A percentile compares a stretch with the other conserved stretches of the same genome.
These are phyloP conservation scores for Pleoardoris graminearum DNA, from an alignment of 2,329 filamentous ascomycete genomes.

Conservation along the genomic window DNA sequence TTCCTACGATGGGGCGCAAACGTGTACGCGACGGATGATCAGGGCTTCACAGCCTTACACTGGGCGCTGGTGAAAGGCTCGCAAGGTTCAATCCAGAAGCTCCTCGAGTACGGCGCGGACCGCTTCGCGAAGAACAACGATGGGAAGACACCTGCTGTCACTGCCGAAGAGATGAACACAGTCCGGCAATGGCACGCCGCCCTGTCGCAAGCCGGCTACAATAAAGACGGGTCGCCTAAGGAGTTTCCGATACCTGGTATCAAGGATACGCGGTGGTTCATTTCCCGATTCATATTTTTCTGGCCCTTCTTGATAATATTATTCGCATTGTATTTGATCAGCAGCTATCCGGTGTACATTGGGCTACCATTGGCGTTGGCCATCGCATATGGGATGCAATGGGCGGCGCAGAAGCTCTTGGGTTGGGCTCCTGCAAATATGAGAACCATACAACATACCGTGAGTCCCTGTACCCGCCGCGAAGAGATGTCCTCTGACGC, in stretches of 20 bases:
- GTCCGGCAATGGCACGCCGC: conserved; percentile 79
- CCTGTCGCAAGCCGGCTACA: conserved; percentile 81
- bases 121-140: conserved; percentile 86
- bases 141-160: conserved; percentile 85
- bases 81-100: conserved; percentile 84
- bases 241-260: conserved; percentile 75
- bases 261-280: conserved; percentile 76
- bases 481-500: background rate
- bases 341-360: conserved; percentile 72
- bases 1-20: conserved; percentile 95
- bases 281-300: conserved; percentile 85
- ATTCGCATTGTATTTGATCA: conserved; percentile 70
- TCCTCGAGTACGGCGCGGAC: conserved; percentile 94
- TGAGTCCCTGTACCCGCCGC: conserved; percentile 49
- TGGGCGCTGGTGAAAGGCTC: conserved; percentile 97
- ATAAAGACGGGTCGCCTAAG: conserved; percentile 73
- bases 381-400: conserved; percentile 72
- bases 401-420: conserved; percentile 74
- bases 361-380: conserved; percentile 73
- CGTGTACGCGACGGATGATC: conserved; percentile 86
- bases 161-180: conserved; percentile 89
- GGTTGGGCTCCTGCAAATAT: conserved; percentile 85
- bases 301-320: conserved; percentile 82
- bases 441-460: conserved; percentile 86
- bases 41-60: conserved; percentile 91